phyloP scores from a whole-genome alignment of 441 rosid genomes.

The Syzygium malaccense region DNA sequence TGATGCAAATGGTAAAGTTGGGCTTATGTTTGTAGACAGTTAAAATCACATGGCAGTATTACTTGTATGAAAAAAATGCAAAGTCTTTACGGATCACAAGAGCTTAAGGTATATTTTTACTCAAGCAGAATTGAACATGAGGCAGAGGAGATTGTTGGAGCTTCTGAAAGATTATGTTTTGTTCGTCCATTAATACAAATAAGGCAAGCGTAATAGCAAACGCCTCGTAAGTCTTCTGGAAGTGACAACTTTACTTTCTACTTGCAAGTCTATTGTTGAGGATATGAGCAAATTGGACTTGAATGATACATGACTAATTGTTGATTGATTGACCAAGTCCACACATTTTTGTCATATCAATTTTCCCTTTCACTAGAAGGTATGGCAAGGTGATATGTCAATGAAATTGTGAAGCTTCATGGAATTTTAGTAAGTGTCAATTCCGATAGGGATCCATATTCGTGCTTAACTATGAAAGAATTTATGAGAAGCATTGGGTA shows the following conservation, averaged over 20 bases:
- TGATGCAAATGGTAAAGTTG: too few species aligned
- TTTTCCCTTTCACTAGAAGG: not conserved
- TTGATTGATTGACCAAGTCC: not conserved
- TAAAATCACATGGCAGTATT: rapidly evolving
- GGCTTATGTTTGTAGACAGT: too few species aligned
- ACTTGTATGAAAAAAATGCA: rapidly evolving
- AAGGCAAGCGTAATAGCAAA: not conserved
- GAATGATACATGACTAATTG: not conserved
- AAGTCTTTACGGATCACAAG: not conserved
- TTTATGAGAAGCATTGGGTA: not conserved
- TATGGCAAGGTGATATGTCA: not conserved
- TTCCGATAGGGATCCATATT: not conserved
- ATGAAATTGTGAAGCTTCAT: too few species aligned
- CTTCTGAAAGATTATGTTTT: too few species aligned
- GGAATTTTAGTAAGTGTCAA: too few species aligned
- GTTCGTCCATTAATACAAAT: too few species aligned
- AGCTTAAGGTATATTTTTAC: not conserved
- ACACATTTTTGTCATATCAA: too few species aligned
- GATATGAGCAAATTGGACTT: too few species aligned
- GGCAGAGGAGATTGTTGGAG: not conserved
- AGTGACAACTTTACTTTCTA: too few species aligned
- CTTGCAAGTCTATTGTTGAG: too few species aligned
- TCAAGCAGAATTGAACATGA: not conserved
- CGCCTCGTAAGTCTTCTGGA: not conserved
- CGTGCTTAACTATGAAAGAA: too few species aligned